Conservation (phyloP, 257 asterid genomes). For the Parsonsia alboflavescens region DNA sequence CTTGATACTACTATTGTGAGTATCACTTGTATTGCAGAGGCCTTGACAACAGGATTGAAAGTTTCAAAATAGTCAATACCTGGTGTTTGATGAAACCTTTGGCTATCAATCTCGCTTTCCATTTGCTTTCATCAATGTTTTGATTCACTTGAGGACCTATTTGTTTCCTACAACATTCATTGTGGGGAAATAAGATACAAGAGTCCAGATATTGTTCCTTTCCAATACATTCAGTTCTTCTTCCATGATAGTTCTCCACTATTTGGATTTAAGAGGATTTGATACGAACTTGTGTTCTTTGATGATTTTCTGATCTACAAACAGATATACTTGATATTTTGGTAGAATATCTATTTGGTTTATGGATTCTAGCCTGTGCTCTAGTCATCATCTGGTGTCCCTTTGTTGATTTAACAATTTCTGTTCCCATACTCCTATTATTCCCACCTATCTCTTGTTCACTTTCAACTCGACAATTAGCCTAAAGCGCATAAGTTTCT, state of each 20-base stretch:
- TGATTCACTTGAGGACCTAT: constrained; percentile 3
- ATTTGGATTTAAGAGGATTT: too few species aligned
- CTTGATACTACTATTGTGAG: not conserved
- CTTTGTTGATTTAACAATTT: too few species aligned
- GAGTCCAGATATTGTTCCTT: not conserved
- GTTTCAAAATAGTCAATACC: not conserved
- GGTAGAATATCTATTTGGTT: not conserved
- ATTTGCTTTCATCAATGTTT: not conserved
- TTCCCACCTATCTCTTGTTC: too few species aligned
- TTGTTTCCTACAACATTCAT: not conserved
- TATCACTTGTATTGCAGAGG: not conserved
- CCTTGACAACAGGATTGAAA: not conserved
- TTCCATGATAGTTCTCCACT: not conserved
- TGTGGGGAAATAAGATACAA: not conserved
- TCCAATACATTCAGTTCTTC: not conserved
- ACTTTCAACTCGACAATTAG: too few species aligned
- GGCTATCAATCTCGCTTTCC: not conserved
- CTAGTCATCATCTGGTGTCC: not conserved
- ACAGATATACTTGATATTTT: not conserved
- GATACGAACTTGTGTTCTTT: too few species aligned
- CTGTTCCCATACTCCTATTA: too few species aligned
- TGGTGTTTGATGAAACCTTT: not conserved
- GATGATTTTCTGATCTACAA: too few species aligned
- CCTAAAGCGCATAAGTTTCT: too few species aligned
- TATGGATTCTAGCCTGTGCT: not conserved